Base-by-base conservation (phyloP, 306 rosid genomes). In the Cicer yamashitae region DNA sequence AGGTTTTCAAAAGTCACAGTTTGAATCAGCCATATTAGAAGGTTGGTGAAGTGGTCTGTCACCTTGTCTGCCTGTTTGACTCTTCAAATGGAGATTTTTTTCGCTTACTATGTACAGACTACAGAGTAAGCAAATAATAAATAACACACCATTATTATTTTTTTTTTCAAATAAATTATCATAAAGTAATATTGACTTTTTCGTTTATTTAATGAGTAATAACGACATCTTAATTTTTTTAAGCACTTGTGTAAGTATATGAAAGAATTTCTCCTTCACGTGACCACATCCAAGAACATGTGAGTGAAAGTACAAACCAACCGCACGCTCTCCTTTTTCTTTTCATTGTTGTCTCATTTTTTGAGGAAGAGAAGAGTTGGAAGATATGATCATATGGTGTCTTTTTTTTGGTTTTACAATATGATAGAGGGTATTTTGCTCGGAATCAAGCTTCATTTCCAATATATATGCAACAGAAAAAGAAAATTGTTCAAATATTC, bases 351-450 rank as follows among this genome's bases (percentile, higher is more conserved):
- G 37, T 30, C 37, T 30, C 37, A 30, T 30, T 30, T 30, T 30
- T 3, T 30, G 37, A 30, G 37, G 3, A 30, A 30, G 37, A 30
- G 48, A 39, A 39, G 10, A 14, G 50, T 63, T 39, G 47, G 69
- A 63, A 43, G 30, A 63, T 39, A 63, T 63, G 69, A 17, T 30
- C 18, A 34, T 30, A 58, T 61, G 67, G 20, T 37, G 30, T 14
- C 69, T 14, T 39, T 59, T 61, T 15, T 64, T 5, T 15, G 37
- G 10, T 64, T 64, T 64, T 41, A 5, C 4, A 64, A 6, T 18
- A 34, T 15, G n/a, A 64, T 8, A 14, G 52, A 14, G 70, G 2
- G 52, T 40, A 34, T 13, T 61, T 63, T 39, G 22, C 47, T 25
- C 2, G 44, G n/a, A 1, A 60, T 30, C 37, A 30, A 9, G 5